These are phyloP conservation scores for Paraconiothyrium brasiliense DNA, from an alignment of 2,329 filamentous ascomycete species.

Conservation along the genomic window DNA sequence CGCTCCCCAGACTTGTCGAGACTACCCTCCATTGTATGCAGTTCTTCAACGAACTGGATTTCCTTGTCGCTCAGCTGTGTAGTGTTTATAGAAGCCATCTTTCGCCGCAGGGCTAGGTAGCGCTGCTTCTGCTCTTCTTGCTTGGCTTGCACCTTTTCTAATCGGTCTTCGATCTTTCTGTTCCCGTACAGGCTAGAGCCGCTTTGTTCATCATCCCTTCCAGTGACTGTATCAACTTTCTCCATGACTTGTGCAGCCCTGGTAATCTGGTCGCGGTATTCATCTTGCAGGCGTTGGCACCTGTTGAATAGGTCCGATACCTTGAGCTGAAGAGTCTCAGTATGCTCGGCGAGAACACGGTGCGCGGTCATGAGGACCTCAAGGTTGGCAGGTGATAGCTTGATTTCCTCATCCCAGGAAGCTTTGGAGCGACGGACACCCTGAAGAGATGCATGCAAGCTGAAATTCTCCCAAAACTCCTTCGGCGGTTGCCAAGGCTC, in stretches of 20 bases:
- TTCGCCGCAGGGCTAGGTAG: constrained; percentile 67
- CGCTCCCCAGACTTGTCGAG: constrained; percentile 43
- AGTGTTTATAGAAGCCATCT: constrained; percentile 58
- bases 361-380: constrained; percentile 78
- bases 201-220: constrained; percentile 62
- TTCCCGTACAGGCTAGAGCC: constrained; percentile 60
- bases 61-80: constrained; percentile 71
- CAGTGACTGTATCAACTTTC: constrained; percentile 73
- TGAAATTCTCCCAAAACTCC: constrained; percentile 66
- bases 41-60: constrained; percentile 66
- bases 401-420: constrained; percentile 72
- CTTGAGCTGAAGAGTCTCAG: constrained; percentile 72
- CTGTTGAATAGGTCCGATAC: constrained; percentile 78
- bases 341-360: constrained; percentile 75
- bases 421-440: constrained; percentile 69
- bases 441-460: constrained; percentile 66
- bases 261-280: constrained; percentile 73
- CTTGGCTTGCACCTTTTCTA: constrained; percentile 63
- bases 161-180: constrained; percentile 67
- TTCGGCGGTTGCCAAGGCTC: constrained; percentile 72
- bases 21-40: constrained; percentile 55
- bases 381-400: constrained; percentile 75
- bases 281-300: constrained; percentile 72
- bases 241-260: constrained; percentile 72
- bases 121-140: constrained; percentile 67